Conservation (phyloP, 306 rosid species). For the Dryas octopetala region DNA sequence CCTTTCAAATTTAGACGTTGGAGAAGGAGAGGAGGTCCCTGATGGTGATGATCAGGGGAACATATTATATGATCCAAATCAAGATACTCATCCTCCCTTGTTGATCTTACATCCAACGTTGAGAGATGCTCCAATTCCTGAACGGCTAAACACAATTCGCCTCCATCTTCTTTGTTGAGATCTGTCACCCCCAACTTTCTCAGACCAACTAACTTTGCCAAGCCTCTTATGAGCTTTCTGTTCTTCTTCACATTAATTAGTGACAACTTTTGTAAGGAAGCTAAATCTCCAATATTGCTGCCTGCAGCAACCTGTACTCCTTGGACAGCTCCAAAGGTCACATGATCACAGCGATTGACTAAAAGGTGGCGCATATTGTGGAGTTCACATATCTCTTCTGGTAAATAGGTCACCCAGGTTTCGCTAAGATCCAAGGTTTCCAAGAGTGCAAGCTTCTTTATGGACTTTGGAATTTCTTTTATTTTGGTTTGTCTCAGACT, state of each 20-base stretch:
- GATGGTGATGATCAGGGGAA: too few species aligned
- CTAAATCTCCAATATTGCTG: slow-evolving; percentile 10
- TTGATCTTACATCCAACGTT: slow-evolving; percentile 7
- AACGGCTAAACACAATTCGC: neutral
- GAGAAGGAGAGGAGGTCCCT: neutral
- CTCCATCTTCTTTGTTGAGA: neutral
- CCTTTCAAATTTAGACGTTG: slow-evolving; percentile 6
- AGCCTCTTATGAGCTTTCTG: neutral
- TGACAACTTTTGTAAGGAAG: slow-evolving; percentile 6
- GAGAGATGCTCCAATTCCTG: neutral
- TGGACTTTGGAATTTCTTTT: neutral
- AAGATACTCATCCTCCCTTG: neutral
- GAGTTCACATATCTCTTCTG: neutral
- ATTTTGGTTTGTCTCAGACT: slow-evolving; percentile 6
- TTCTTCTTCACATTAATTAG: slow-evolving; percentile 2
- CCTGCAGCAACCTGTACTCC: slow-evolving; percentile 8
- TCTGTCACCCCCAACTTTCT: slow-evolving; percentile 12
- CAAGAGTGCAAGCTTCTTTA: neutral
- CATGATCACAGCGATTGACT: neutral
- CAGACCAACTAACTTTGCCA: neutral
- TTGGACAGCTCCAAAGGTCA: neutral
- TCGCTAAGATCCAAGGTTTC: slow-evolving; percentile 23
- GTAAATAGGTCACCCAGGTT: slow-evolving; percentile 12
- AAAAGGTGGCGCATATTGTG: slow-evolving; percentile 15
- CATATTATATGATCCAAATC: neutral